Evolutionary conservation across 2,329 filamentous ascomycete species (phyloP).

Genomic region (Fusarium veterinarium): DNA sequence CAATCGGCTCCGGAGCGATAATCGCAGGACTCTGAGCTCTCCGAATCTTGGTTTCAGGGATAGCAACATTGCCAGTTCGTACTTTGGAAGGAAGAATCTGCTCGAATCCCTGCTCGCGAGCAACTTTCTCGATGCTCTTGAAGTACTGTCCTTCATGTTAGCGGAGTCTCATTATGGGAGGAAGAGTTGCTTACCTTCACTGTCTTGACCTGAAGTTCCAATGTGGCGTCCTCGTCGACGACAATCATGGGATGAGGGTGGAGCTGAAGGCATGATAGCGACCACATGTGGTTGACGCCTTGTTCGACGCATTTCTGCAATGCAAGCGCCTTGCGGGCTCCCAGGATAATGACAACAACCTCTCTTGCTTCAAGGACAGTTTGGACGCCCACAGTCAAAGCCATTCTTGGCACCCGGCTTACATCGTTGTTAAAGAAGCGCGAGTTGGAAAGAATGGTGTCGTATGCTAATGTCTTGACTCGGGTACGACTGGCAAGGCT

Average conservation of each 20-base stretch:
- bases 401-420: slow-evolving; percentile 80
- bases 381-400: slow-evolving; percentile 85
- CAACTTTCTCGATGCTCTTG: slow-evolving; percentile 76
- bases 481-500: slow-evolving; percentile 81
- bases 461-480: slow-evolving; percentile 88
- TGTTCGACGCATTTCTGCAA: slow-evolving; percentile 84
- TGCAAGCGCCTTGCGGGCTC: slow-evolving; percentile 82
- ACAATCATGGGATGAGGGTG: slow-evolving; percentile 86
- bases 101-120: slow-evolving; percentile 66
- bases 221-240: slow-evolving; percentile 82
- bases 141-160: slow-evolving; percentile 64
- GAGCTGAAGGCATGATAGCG: slow-evolving; percentile 81
- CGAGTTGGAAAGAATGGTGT: slow-evolving; percentile 87
- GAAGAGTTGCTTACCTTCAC: slow-evolving; percentile 62
- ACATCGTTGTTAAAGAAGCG: slow-evolving; percentile 84
- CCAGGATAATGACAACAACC: slow-evolving; percentile 84
- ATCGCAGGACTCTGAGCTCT: slow-evolving; percentile 60
- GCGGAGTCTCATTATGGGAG: background rate
- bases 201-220: slow-evolving; percentile 79
- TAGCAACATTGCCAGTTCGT: slow-evolving; percentile 61
- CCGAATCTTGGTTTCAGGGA: slow-evolving; percentile 56
- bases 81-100: slow-evolving; percentile 68
- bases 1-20: slow-evolving; percentile 65
- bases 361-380: slow-evolving; percentile 85
- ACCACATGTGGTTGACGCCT: slow-evolving; percentile 92